Base-by-base conservation (phyloP, 2,329 filamentous ascomycete species). In the Pleomassaria siparia region DNA sequence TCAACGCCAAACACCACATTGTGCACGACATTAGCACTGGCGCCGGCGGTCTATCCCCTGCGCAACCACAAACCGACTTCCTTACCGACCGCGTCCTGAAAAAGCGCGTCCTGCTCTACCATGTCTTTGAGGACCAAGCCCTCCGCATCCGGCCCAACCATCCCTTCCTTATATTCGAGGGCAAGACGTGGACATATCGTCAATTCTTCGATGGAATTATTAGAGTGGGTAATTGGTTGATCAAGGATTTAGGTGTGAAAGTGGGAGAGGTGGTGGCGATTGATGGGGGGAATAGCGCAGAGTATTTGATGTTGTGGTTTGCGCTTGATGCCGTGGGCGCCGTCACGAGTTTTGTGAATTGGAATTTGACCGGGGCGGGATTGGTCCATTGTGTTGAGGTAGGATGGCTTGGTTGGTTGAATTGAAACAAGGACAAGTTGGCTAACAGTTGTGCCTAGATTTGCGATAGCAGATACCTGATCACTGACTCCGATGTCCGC, bases 381-480 rank as follows among this genome's bases (percentile, higher is more conserved):
- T 51, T 72, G 46, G 48, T 71, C 0, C 69, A 72, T 51, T 72
- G 67, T 33, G 57, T 63, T 11, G 62, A 64, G 54, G 65, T 67
- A 40, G 24, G 53, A 46, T 18, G 73, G 8, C 71, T 78, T 1
- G 64, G 58, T 32, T 69, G 6, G 56, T 67, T 2, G 64, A 7
- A 20, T 35, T 15, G 35, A 22, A 37, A 21, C 18, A 6, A 8
- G 44, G 1, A 26, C 24, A 2, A 40, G 77, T 78, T 11, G 79
- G 20, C 35, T 37, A 12, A 87, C 63, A 22, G 20, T 13, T 72
- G 68, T 72, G 80, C 12, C 57, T 80, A 46, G 71, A 74, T 41
- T 57, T 89, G 47, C 73, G 67, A 67, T 65, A 49, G 53, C 72
- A 72, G 43, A 73, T 82, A 51, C 62, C 72, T 50, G 64, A 71